A percentile compares a stretch with the other conserved stretches of the same genome.
These are phyloP conservation scores for Prunus mira DNA, from an alignment of 306 rosid genomes.

Conservation along the genomic window DNA sequence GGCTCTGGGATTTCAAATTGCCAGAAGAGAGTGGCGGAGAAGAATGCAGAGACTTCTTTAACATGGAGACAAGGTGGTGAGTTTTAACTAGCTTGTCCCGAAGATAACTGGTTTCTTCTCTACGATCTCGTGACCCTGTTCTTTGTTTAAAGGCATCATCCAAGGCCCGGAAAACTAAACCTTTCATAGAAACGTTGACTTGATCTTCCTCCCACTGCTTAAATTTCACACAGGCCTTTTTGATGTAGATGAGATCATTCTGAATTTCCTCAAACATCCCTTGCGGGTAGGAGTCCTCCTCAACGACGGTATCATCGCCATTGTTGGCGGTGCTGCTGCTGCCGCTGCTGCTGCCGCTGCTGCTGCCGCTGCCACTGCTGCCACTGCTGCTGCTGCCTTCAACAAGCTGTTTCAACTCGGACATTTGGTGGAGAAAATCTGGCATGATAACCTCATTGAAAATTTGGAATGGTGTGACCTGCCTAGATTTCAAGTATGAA, in stretches of 20 bases:
- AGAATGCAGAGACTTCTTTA: background rate
- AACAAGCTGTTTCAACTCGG: background rate
- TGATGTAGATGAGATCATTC: background rate
- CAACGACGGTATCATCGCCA: background rate
- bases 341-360: rapidly evolving
- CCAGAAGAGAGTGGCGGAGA: background rate
- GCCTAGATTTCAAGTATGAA: conserved; percentile 18
- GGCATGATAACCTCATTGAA: conserved; percentile 26
- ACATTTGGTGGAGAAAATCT: background rate
- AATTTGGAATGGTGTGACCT: conserved; percentile 13
- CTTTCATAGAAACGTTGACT: background rate
- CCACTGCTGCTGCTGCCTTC: too few relatives aligned
- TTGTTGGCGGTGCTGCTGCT: background rate
- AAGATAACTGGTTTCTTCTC: background rate
- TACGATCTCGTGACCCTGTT: background rate
- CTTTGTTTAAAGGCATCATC: conserved; percentile 10
- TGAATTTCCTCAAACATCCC: background rate
- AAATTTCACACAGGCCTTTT: background rate
- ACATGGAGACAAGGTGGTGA: background rate
- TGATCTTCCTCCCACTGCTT: background rate
- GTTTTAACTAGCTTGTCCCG: background rate
- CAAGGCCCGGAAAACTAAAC: background rate
- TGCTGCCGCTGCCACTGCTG: too few relatives aligned
- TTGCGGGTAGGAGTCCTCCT: background rate
- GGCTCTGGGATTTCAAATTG: too few relatives aligned